A percentile compares a stretch with the other conserved stretches of the same genome.
phyloP scores from a whole-genome alignment of 2,329 filamentous ascomycete species.

The Thelonectria olida region DNA sequence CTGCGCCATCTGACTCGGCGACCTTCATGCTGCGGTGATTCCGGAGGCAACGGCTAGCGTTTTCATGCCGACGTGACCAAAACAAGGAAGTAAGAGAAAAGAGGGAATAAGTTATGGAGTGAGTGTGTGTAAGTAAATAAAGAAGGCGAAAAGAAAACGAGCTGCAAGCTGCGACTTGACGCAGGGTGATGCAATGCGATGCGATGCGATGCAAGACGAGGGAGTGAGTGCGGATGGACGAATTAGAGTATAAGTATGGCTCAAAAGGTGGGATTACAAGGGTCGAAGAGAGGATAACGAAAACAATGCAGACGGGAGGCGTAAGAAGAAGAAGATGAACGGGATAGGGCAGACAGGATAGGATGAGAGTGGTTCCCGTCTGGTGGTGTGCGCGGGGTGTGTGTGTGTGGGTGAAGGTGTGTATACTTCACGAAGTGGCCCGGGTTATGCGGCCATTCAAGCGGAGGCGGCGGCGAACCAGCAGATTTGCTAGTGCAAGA shows the following conservation, averaged over 20 bases:
- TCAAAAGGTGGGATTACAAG: neutral
- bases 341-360: slow-evolving; percentile 33
- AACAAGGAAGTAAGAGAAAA: slow-evolving; percentile 22
- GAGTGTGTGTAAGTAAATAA: slow-evolving; percentile 9
- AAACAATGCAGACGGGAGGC: slow-evolving; percentile 17
- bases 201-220: slow-evolving; percentile 6
- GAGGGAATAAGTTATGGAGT: slow-evolving; percentile 23
- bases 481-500: slow-evolving; percentile 5
- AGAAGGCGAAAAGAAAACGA: slow-evolving; percentile 10
- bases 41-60: slow-evolving; percentile 19
- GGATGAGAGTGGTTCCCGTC: slow-evolving; percentile 20
- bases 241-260: slow-evolving; percentile 31
- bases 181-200: slow-evolving; percentile 18
- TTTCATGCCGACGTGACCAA: slow-evolving; percentile 34
- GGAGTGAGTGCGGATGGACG: slow-evolving; percentile 13
- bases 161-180: slow-evolving; percentile 21
- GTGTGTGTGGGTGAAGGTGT: neutral
- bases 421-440: neutral
- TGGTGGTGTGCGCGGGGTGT: no score
- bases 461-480: slow-evolving; percentile 7
- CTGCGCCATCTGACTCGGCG: slow-evolving; percentile 53
- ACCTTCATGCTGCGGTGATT: slow-evolving; percentile 50
- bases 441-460: neutral
- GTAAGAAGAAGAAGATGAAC: slow-evolving; percentile 11
- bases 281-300: slow-evolving; percentile 2